Evolutionary conservation across 768 basidiomycete species (phyloP).

Genomic region (Mycena latifolia): DNA sequence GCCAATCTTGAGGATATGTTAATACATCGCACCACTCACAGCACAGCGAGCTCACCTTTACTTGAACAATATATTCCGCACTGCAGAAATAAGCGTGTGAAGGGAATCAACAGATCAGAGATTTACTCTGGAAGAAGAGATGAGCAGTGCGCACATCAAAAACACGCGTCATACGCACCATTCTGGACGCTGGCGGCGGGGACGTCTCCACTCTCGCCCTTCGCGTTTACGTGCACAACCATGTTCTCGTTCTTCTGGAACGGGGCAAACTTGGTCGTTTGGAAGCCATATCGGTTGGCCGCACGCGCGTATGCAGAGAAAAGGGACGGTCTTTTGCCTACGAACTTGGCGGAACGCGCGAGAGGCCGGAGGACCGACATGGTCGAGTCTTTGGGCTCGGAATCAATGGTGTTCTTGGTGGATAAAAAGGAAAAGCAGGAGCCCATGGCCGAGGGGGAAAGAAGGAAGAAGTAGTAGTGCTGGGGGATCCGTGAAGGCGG

Average conservation of each 20-base stretch:
- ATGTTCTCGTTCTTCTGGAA: slow-evolving; percentile 35
- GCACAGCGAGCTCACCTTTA: slow-evolving; percentile 39
- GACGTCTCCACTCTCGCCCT: slow-evolving; percentile 39
- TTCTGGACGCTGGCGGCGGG: slow-evolving; percentile 43
- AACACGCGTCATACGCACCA: slow-evolving; percentile 26
- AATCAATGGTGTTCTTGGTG: background rate
- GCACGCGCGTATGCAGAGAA: slow-evolving; percentile 35
- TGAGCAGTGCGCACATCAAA: slow-evolving; percentile 3
- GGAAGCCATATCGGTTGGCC: slow-evolving; percentile 36
- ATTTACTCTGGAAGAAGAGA: slow-evolving; percentile 25
- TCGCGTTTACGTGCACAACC: slow-evolving; percentile 33
- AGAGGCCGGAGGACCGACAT: slow-evolving; percentile 34
- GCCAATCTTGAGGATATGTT: slow-evolving; percentile 36
- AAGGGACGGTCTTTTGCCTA: slow-evolving; percentile 22
- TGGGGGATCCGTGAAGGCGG: slow-evolving; percentile 4
- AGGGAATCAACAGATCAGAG: background rate
- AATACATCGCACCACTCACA: background rate
- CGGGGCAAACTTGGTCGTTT: slow-evolving; percentile 32
- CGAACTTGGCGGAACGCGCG: slow-evolving; percentile 29
- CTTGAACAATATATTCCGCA: slow-evolving; percentile 53
- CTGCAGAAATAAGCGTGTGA: slow-evolving; percentile 34
- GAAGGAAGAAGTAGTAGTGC: slow-evolving; percentile 26
- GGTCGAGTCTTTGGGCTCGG: slow-evolving; percentile 11
- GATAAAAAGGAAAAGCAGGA: slow-evolving; percentile 29
- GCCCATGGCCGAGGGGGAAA: slow-evolving; percentile 17